A percentile compares a stretch with the other conserved stretches of the same genome.
These are phyloP conservation scores for Vitis amurensis DNA, from an alignment of 164 flowering plant species.

Conservation along the genomic window DNA sequence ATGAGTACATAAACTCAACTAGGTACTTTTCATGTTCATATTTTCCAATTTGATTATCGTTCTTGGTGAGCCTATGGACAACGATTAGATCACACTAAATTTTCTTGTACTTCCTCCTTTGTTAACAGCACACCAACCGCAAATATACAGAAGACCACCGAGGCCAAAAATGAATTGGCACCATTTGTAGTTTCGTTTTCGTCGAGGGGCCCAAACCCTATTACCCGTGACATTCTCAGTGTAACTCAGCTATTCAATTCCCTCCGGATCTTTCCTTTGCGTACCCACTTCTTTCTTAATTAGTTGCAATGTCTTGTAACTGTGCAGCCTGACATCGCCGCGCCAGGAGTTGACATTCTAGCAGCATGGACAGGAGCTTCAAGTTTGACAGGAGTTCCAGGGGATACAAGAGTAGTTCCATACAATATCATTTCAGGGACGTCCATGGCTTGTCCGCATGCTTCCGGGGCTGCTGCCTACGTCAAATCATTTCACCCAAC, in stretches of 20 bases:
- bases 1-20: slow-evolving; percentile 8
- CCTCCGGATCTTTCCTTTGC: neutral
- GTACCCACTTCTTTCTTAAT: neutral
- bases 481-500: no score
- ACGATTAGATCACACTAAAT: neutral
- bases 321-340: slow-evolving; percentile 12
- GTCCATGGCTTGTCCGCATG: no score
- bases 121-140: slow-evolving; percentile 3
- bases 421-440: no score
- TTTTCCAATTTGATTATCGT: neutral
- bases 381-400: neutral
- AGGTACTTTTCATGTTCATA: neutral
- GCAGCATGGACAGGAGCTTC: slow-evolving; percentile 6
- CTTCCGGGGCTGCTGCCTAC: no score
- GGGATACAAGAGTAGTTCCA: neutral
- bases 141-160: slow-evolving; percentile 3
- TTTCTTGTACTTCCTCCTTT: neutral
- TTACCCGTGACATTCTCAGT: slow-evolving; percentile 14
- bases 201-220: slow-evolving; percentile 15
- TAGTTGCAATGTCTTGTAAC: neutral
- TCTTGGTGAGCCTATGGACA: no score
- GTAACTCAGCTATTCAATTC: neutral
- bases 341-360: neutral
- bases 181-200: slow-evolving; percentile 16
- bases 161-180: neutral